Evolutionary conservation across 2,329 filamentous ascomycete genomes (phyloP).

Genomic region (Colletotrichum lentis): DNA sequence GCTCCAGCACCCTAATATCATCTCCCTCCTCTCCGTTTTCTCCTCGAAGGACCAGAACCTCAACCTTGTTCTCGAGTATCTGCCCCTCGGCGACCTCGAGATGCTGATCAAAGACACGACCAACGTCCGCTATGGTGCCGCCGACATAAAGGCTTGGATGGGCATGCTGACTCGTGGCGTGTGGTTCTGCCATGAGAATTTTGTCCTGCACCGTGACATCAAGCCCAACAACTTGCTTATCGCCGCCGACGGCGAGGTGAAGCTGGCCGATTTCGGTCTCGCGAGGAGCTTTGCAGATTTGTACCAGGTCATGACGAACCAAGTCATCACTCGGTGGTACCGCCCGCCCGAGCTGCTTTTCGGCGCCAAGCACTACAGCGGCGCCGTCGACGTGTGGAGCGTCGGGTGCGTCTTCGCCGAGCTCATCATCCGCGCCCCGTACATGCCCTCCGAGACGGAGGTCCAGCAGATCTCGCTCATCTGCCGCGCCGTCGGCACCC

Average conservation of each 20-base stretch:
- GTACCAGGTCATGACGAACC: slow-evolving; percentile 85
- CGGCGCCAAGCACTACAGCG: slow-evolving; percentile 86
- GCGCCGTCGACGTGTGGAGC: slow-evolving; percentile 93
- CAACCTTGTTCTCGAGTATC: slow-evolving; percentile 92
- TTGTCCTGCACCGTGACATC: slow-evolving; percentile 94
- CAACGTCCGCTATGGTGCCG: slow-evolving; percentile 79
- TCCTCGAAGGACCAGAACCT: slow-evolving; percentile 96
- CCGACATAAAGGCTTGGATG: slow-evolving; percentile 98
- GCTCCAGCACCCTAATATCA: slow-evolving; percentile 93
- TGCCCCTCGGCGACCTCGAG: slow-evolving; percentile 93
- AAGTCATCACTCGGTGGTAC: slow-evolving; percentile 98
- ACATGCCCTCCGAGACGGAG: slow-evolving; percentile 84
- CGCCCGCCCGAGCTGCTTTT: slow-evolving; percentile 93
- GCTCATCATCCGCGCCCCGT: slow-evolving; percentile 82
- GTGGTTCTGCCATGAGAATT: slow-evolving; percentile 97
- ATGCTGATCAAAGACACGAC: slow-evolving; percentile 89
- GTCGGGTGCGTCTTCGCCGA: slow-evolving; percentile 94
- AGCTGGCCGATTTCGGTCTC: slow-evolving; percentile 97
- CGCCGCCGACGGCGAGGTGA: slow-evolving; percentile 89
- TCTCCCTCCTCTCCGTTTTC: slow-evolving; percentile 90
- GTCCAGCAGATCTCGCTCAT: slow-evolving; percentile 87
- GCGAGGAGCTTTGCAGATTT: slow-evolving; percentile 90
- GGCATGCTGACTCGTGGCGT: slow-evolving; percentile 92
- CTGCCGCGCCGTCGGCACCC: slow-evolving; percentile 84
- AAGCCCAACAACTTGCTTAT: slow-evolving; percentile 99